Percentiles rank a stretch among this genome's conserved stretches.
Conservation (phyloP, 73 alveolate genomes). For the Symbiodinium pilosum region DNA sequence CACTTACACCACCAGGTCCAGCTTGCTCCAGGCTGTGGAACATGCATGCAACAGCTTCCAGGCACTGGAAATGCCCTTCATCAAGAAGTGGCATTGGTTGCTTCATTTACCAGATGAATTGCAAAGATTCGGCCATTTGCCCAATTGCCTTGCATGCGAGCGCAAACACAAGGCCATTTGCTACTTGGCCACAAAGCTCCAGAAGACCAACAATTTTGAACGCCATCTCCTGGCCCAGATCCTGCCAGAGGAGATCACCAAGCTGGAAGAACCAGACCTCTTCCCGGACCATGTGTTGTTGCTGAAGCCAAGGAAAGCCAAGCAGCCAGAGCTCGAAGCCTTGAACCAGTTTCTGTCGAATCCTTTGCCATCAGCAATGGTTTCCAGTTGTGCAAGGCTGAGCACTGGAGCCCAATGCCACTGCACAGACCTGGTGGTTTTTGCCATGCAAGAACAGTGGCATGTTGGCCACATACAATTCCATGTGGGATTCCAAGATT, state of each 20-base stretch:
- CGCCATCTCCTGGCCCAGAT: background rate
- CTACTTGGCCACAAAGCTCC: background rate
- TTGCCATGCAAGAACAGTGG: background rate
- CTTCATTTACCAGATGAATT: background rate
- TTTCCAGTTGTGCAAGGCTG: background rate
- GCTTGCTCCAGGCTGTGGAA: background rate
- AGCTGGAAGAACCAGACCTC: background rate
- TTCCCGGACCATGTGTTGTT: background rate
- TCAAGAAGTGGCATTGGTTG: background rate
- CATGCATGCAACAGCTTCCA: background rate
- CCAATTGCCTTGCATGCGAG: background rate
- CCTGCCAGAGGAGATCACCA: background rate
- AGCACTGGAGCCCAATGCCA: background rate
- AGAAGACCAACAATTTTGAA: background rate
- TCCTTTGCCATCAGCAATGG: slow-evolving; percentile 1
- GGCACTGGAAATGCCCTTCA: background rate
- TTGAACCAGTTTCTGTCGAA: background rate
- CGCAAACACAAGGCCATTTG: background rate
- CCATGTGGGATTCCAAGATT: background rate
- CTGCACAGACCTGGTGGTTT: background rate
- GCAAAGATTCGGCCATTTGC: background rate
- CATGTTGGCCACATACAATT: background rate
- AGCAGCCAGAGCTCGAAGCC: background rate
- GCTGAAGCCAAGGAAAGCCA: background rate
- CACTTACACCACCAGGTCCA: background rate